These are phyloP conservation scores for Coemansia sp. DNA, from an alignment of 192 early-diverging fungal species.

Conservation along the genomic window DNA sequence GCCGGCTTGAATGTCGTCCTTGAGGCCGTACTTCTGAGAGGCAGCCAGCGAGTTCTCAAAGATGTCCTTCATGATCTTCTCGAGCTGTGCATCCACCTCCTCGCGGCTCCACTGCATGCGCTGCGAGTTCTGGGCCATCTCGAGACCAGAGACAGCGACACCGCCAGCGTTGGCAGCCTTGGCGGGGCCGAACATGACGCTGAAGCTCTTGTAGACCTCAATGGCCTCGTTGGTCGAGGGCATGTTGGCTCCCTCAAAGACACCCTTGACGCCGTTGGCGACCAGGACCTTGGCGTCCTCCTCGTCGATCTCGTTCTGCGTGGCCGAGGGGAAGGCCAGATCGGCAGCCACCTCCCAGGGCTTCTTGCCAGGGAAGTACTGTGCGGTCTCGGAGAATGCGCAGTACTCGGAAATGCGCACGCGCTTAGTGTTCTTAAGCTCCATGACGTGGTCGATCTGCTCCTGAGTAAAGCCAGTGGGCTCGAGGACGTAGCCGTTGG, in stretches of 20 bases:
- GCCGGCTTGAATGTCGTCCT: conserved; percentile 55
- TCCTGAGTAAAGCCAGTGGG: conserved; percentile 54
- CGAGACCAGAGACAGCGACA: conserved; percentile 58
- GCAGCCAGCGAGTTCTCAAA: conserved; percentile 57
- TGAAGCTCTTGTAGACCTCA: conserved; percentile 52
- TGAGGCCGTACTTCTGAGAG: conserved; percentile 47
- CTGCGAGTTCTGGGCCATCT: conserved; percentile 62
- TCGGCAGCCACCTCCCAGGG: conserved; percentile 57
- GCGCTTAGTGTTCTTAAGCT: conserved; percentile 57
- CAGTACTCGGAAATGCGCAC: conserved; percentile 55
- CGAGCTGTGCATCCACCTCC: conserved; percentile 55
- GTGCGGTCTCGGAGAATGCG: conserved; percentile 49
- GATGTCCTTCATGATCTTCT: conserved; percentile 59
- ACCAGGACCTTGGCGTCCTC: conserved; percentile 56
- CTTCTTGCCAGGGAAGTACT: conserved; percentile 56
- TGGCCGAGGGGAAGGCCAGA: conserved; percentile 58
- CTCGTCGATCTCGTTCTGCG: conserved; percentile 59
- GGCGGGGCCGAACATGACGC: conserved; percentile 55
- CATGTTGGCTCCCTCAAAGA: conserved; percentile 61
- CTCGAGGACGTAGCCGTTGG: conserved; percentile 55
- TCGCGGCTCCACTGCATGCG: conserved; percentile 58
- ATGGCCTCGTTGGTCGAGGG: conserved; percentile 58
- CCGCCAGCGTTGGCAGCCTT: conserved; percentile 61
- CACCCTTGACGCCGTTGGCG: conserved; percentile 52
- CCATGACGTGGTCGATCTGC: conserved; percentile 55